Percentiles rank a stretch among this genome's conserved stretches.
Evolutionary conservation across 768 basidiomycete species (phyloP).

Genomic region (Termitomyces titanicus): DNA sequence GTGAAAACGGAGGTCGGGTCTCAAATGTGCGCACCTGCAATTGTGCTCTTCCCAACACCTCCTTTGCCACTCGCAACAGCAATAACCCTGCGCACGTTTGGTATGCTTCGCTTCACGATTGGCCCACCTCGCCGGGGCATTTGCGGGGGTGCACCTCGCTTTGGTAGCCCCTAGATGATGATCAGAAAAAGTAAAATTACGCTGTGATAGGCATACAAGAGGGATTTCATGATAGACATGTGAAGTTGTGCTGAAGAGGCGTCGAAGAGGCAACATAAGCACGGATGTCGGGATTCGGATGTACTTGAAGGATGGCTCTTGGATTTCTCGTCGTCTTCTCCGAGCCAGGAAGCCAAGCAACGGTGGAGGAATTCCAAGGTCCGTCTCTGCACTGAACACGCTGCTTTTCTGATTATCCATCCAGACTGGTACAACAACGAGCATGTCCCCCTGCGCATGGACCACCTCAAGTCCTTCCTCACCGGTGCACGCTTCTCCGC

Average conservation of each 20-base stretch:
- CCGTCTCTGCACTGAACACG: background rate
- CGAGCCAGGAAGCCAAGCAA: conserved; percentile 37
- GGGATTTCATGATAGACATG: conserved; percentile 16
- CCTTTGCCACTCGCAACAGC: conserved; percentile 93
- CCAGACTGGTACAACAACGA: conserved; percentile 56
- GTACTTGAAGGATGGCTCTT: too few relatives aligned
- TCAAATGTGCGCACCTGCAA: conserved; percentile 60
- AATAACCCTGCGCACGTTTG: conserved; percentile 76
- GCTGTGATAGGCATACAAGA: conserved; percentile 6
- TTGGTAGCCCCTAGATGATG: conserved; percentile 25
- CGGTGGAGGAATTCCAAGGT: conserved; percentile 49
- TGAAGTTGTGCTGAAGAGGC: conserved; percentile 10
- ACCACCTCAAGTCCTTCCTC: conserved; percentile 42
- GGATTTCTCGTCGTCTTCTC: conserved; percentile 49
- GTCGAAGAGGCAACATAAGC: background rate
- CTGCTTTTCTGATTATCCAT: background rate
- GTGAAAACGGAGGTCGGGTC: background rate
- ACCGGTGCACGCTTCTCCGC: conserved; percentile 44
- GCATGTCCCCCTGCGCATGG: conserved; percentile 48
- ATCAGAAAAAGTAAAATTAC: background rate
- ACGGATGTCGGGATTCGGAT: too few relatives aligned
- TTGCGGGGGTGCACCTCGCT: conserved; percentile 41
- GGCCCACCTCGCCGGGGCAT: conserved; percentile 57
- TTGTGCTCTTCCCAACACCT: conserved; percentile 84
- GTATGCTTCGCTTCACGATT: conserved; percentile 52